phyloP scores from a whole-genome alignment of 2,329 filamentous ascomycete genomes.

The Fusarium nisikadoi region DNA sequence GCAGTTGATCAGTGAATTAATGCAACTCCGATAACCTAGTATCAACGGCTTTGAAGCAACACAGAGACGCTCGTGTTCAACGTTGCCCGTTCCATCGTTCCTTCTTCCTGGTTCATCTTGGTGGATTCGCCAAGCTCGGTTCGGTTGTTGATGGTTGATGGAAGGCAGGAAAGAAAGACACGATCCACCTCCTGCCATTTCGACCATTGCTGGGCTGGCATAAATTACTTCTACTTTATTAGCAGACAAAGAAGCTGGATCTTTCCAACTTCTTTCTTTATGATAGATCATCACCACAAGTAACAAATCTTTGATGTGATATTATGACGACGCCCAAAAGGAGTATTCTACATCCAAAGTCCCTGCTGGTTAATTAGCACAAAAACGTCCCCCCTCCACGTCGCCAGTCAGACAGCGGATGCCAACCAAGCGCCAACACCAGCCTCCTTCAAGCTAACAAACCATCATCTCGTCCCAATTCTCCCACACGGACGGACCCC shows the following conservation, averaged over 20 bases:
- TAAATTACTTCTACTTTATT: neutral
- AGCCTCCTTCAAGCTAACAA: conserved; percentile 34
- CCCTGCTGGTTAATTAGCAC: conserved; percentile 27
- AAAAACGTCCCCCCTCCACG: conserved; percentile 21
- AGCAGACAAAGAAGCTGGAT: neutral
- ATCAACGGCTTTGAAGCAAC: neutral
- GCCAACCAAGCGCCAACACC: conserved; percentile 33
- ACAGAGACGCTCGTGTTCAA: conserved; percentile 8
- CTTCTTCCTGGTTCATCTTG: conserved; percentile 21
- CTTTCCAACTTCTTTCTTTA: neutral
- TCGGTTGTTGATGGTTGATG: conserved; percentile 15
- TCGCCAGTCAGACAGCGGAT: conserved; percentile 15
- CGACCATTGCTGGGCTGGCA: neutral
- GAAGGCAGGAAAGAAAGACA: conserved; percentile 21
- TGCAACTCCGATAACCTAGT: neutral
- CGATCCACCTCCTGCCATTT: conserved; percentile 17
- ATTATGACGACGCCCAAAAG: conserved; percentile 2
- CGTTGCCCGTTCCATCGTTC: conserved; percentile 14
- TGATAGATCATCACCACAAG: neutral
- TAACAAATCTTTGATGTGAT: neutral
- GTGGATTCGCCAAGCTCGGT: conserved; percentile 24
- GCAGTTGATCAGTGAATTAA: neutral
- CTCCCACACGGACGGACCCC: conserved; percentile 29
- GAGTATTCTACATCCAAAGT: neutral
- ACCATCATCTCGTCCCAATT: conserved; percentile 31